Evolutionary conservation across 331 rosid species (phyloP), one percentile per base, ranked within the genome.

Genomic region (Quercus phellos): DNA sequence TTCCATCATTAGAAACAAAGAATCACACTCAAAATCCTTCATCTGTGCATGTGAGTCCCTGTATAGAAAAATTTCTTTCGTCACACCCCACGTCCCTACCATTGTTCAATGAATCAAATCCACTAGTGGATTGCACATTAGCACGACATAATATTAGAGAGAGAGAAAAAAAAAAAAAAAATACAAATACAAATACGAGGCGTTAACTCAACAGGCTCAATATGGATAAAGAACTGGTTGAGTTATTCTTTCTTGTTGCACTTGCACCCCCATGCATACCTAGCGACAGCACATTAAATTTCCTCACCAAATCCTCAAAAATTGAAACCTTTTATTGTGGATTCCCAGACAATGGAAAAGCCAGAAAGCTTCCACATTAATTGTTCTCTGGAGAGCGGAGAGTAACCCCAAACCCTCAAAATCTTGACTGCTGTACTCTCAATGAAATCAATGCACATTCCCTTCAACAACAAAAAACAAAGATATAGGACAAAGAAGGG

Each of bases 371-470:
- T 77, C 80, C 24, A 43, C 35, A 51, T 75, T 84, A 30, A 76
- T 64, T 76, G 76, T 79, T 77, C 84, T 69, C 75, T 72, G 55
- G 66, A 73, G 53, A 12, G 53, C 13, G 53, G 53, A 46, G 53
- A 2, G 46, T 38, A 32, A 34, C 73, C 77, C 69, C 74, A 64
- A 68, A 87, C 83, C 85, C 86, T 74, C 80, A 80, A 77, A 77
- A 87, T 83, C 84, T 77, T 78, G 82, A 84, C 55, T 78, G 76
- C 70, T 54, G 82, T 76, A 59, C 71, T 43, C 87, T 55, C 50
- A 21, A 79, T 81, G 88, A 92, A 87, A 84, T 89, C 72, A 81
- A 89, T 84, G 90, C 87, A 87, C 88, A 90, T 90, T 90, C 97
- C 97, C 91, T 78, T 85, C 84, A 27, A 18, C 86, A 51, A 61